Evolutionary conservation across 176 grass and related monocot species (phyloP).

Genomic region (Juncus inflexus): DNA sequence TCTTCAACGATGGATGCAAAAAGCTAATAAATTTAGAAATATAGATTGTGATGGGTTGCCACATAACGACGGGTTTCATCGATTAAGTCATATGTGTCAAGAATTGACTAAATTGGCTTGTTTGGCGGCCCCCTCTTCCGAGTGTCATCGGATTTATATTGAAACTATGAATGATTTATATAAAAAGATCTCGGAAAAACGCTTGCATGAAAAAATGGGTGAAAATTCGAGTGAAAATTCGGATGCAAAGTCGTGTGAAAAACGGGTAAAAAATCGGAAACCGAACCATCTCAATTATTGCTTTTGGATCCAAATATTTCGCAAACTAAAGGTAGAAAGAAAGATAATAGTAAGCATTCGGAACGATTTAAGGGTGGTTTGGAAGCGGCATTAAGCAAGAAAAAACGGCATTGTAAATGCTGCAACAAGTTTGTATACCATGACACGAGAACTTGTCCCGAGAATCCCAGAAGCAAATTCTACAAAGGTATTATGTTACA

Average conservation of each 20-base stretch:
- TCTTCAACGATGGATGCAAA: neutral
- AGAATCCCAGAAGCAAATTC: no score
- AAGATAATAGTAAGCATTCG: neutral
- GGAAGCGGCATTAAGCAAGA: neutral
- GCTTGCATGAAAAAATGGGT: neutral
- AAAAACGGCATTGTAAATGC: no score
- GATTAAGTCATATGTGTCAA: neutral
- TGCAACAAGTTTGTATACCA: no score
- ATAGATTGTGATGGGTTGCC: neutral
- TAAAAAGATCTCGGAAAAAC: neutral
- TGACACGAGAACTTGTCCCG: no score
- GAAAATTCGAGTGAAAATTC: neutral
- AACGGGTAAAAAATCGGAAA: neutral
- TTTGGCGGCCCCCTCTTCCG: neutral
- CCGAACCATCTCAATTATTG: neutral
- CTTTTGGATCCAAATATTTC: slow-evolving; percentile 7
- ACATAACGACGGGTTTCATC: no score
- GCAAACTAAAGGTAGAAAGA: slow-evolving; percentile 1
- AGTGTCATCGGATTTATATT: neutral
- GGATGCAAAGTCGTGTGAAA: neutral
- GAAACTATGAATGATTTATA: neutral
- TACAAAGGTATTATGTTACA: no score
- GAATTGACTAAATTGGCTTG: neutral
- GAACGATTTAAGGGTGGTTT: neutral
- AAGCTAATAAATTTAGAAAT: neutral